Base-by-base conservation (phyloP, 1,284 basidiomycete species). In the Trametes pubescens region DNA sequence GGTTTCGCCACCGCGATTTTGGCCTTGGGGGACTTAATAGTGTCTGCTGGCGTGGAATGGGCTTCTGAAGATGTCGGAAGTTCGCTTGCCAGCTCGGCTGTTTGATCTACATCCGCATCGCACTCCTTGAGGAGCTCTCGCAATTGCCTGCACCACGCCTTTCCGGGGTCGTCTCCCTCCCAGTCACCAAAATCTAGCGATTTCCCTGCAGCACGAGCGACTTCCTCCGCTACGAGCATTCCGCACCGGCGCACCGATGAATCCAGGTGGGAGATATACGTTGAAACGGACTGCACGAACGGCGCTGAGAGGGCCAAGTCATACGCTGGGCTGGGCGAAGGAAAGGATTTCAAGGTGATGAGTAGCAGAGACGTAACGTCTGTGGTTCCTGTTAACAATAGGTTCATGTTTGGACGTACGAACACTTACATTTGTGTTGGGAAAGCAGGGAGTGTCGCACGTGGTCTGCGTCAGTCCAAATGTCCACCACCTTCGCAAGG, bases 211-310 rank as follows among this genome's bases (percentile, higher is more conserved):
- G 80, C 78, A 8, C 79, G 76, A 0, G 92, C 91, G 14, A 92
- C 83, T 55, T 92, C 79, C 76, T 99, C 97, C 0, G 94, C 97
- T 0, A 89, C 88, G 13, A 99, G 84, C 96, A 99, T 98, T 2
- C 97, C 97, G 68, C 95, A 91, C n/a, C 91, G 84, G 2, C 96
- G 89, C 14, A 98, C 84, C 1, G 86, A 83, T 4, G 83, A 78
- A 62, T 97, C 94, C 4, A 91, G 79, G 71, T 98, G 95, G 0
- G 82, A 83, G 47, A 98, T 88, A 72, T 96, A 97, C 7, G 79
- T 78, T 10, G 91, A 87, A 34, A 98, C 84, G 6, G 89, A 88
- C 22, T 83, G 81, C 61, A 99, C 84, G 72, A 99, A 92, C 0
- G 80, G 65, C 0, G 88, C 78, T 0, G 88, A 90, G 47, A 84